These are phyloP conservation scores for Camelina neglecta DNA, from an alignment of 345 rosid genomes.

Conservation along the genomic window DNA sequence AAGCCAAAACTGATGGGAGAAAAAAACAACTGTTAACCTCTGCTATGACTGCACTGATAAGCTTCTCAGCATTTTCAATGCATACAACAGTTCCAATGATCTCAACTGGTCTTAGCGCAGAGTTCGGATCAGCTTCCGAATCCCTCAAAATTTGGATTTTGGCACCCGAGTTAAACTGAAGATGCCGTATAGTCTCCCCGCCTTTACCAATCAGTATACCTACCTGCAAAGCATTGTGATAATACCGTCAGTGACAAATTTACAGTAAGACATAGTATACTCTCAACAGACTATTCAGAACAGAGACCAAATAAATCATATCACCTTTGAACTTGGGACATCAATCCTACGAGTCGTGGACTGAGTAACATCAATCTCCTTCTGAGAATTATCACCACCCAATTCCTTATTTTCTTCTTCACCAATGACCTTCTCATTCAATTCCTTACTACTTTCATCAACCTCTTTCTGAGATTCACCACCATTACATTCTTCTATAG, in stretches of 20 bases:
- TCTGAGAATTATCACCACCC: constrained; percentile 34
- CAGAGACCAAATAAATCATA: constrained; percentile 11
- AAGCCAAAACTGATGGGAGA: not conserved
- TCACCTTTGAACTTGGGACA: constrained; percentile 84
- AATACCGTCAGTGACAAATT: not conserved
- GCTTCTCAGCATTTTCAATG: constrained; percentile 76
- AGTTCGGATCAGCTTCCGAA: constrained; percentile 75
- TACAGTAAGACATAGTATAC: not conserved
- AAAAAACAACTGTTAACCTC: constrained; percentile 54
- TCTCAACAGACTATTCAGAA: not conserved
- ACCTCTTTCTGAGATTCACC: constrained; percentile 13
- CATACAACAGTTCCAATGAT: constrained; percentile 64
- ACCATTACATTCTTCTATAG: not conserved
- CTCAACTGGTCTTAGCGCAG: constrained; percentile 76
- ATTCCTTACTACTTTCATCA: not conserved
- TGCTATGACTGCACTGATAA: constrained; percentile 81
- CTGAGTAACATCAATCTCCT: constrained; percentile 35
- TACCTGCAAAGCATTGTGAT: constrained; percentile 55
- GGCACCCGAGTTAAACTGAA: constrained; percentile 86
- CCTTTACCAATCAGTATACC: constrained; percentile 92
- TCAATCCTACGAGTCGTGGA: constrained; percentile 58
- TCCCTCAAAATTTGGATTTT: constrained; percentile 90
- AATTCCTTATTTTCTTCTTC: constrained; percentile 25
- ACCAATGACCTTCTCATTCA: constrained; percentile 31
- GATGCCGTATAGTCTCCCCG: constrained; percentile 75